These are phyloP conservation scores for Kodamaea fukazawae DNA, from an alignment of 805 yeast genomes.

Conservation along the genomic window DNA sequence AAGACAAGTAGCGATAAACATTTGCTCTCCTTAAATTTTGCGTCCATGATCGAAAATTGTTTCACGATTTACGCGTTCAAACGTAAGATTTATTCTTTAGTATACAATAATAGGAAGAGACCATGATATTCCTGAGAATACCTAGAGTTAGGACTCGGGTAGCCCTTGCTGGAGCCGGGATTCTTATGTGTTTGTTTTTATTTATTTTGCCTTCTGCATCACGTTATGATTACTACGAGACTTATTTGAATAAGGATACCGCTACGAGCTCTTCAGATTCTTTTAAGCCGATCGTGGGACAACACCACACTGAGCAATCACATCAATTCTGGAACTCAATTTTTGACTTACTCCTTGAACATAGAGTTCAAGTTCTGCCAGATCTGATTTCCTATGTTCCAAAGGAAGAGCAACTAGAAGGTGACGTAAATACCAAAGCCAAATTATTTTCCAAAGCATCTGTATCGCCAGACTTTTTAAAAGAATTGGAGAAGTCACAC, in stretches of 20 bases:
- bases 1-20: too few relatives aligned
- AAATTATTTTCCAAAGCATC: constrained; percentile 25
- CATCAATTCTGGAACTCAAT: constrained; percentile 29
- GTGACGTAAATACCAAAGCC: constrained; percentile 19
- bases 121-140: constrained; percentile 1
- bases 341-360: constrained; percentile 21
- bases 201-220: not conserved
- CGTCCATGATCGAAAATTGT: too few relatives aligned
- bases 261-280: not conserved
- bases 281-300: constrained; percentile 11
- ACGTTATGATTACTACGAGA: not conserved
- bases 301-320: constrained; percentile 10
- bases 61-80: too few relatives aligned
- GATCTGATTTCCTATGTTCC: constrained; percentile 19
- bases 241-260: too few relatives aligned
- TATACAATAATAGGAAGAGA: too few relatives aligned
- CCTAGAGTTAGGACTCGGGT: constrained; percentile 10
- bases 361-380: constrained; percentile 15
- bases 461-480: constrained; percentile 21
- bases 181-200: constrained; percentile 1
- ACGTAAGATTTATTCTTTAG: too few relatives aligned
- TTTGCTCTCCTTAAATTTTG: too few relatives aligned
- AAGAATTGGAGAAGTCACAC: constrained; percentile 24
- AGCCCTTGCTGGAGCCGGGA: constrained; percentile 1
- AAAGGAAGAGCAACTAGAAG: constrained; percentile 17